These are phyloP conservation scores for Xylaria venustula DNA, from an alignment of 495 filamentous ascomycete species.

Conservation along the genomic window DNA sequence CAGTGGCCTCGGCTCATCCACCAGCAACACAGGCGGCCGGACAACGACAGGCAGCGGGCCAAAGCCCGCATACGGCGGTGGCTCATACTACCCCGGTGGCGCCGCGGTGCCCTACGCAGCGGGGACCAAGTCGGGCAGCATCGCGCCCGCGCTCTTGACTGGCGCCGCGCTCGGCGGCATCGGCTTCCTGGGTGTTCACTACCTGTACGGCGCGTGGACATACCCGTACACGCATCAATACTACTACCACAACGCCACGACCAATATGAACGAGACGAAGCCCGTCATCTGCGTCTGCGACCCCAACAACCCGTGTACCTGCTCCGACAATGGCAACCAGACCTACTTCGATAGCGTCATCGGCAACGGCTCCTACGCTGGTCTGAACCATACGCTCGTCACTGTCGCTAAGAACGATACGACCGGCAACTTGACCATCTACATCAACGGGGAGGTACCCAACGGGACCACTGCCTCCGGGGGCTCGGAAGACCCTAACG, in stretches of 20 bases:
- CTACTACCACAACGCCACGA: slow-evolving; percentile 57
- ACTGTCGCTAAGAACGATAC: slow-evolving; percentile 70
- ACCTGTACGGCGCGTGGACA: slow-evolving; percentile 64
- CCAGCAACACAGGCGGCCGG: slow-evolving; percentile 60
- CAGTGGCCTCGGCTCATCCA: slow-evolving; percentile 25
- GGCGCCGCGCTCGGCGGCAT: slow-evolving; percentile 53
- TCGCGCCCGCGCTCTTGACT: slow-evolving; percentile 56
- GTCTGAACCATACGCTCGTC: slow-evolving; percentile 62
- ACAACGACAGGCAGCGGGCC: slow-evolving; percentile 67
- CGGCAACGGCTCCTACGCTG: slow-evolving; percentile 61
- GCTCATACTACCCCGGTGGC: slow-evolving; percentile 78
- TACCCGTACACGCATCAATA: slow-evolving; percentile 69
- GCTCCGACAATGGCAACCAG: slow-evolving; percentile 65
- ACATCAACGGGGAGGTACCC: slow-evolving; percentile 82
- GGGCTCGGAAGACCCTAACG: slow-evolving; percentile 45
- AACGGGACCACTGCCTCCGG: slow-evolving; percentile 76
- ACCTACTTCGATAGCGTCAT: slow-evolving; percentile 57
- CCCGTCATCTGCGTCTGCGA: slow-evolving; percentile 76
- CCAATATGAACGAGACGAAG: slow-evolving; percentile 61
- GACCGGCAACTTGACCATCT: slow-evolving; percentile 52
- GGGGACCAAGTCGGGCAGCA: slow-evolving; percentile 50
- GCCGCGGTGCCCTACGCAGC: slow-evolving; percentile 64
- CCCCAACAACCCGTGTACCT: slow-evolving; percentile 70
- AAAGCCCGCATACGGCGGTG: slow-evolving; percentile 60
- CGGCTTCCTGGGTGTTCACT: slow-evolving; percentile 56